Base-by-base conservation (phyloP, 768 basidiomycete genomes). In the Tremella mesenterica region DNA sequence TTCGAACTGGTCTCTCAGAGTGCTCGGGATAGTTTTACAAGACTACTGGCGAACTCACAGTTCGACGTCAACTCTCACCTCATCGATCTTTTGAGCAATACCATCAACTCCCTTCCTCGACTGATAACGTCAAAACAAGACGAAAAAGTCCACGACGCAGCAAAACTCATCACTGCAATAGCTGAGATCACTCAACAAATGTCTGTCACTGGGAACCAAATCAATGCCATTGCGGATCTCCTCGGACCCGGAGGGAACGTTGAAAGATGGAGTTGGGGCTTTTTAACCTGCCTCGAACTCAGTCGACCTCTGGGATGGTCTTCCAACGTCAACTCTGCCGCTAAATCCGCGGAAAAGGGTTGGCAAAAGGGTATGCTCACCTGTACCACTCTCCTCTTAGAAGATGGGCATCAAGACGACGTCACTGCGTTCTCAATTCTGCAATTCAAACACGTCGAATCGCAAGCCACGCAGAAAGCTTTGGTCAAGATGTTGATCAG, bases 251-350 rank as follows among this genome's bases (percentile, higher is more conserved):
- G 76, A 0, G 88, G 89, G 5, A 84, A 86, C 0, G 81, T 95
- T 16, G 89, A 95, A 63, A 83, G 83, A 70, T 97, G 91, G 93
- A 87, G 89, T 3, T 90, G 86, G 85, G 80, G 81, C 44, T 67
- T 99, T 3, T 77, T 97, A 26, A 80, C 81, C 0, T 86, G 85
- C n/a, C 74, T 96, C 33, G 84, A 89, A 60, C 81, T 97, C 77
- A 57, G 85, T 79, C n/a, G 72, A 76, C 7, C 70, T 12, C 38
- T 57, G 1, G 63, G 61, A 27, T 65, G 64, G 61, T 53, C 50
- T 26, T 12, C 47, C 34, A 44, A 49, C 20, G 56, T 48, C 13
- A 34, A 14, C 33, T 38, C 16, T 10, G 53, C 54, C 1, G 51
- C 52, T 28, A 50, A 57, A 53, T 55, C 64, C 9, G 58, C 60